phyloP scores from a whole-genome alignment of 768 basidiomycete species.

The Imleria badia region DNA sequence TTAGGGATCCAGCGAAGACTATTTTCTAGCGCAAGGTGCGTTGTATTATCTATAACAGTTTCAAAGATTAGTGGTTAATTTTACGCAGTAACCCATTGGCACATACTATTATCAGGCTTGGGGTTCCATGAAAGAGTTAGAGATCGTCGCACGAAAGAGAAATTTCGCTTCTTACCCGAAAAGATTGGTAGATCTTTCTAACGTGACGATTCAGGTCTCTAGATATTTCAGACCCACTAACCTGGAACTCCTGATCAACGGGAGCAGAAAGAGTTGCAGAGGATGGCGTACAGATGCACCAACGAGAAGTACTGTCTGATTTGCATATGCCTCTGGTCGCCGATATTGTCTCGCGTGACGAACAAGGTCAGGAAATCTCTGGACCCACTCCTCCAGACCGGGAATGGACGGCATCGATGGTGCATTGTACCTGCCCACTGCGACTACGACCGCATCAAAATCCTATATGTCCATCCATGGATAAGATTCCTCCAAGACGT shows the following conservation, averaged over 20 bases:
- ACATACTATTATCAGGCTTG: conserved; percentile 3
- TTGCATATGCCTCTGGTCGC: conserved; percentile 34
- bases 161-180: conserved; percentile 1
- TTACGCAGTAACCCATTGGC: too few species aligned
- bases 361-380: conserved; percentile 34
- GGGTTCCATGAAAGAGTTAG: background rate
- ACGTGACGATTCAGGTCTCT: conserved; percentile 8
- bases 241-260: background rate
- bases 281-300: conserved; percentile 25
- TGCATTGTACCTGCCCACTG: conserved; percentile 11
- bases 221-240: conserved; percentile 5
- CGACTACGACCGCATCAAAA: conserved; percentile 16
- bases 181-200: conserved; percentile 6
- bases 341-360: conserved; percentile 45
- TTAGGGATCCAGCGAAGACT: background rate
- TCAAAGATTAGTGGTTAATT: background rate
- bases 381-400: conserved; percentile 10
- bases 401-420: conserved; percentile 16
- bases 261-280: background rate
- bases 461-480: background rate
- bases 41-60: background rate
- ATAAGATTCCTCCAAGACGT: background rate
- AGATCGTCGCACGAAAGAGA: too few species aligned
- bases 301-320: conserved; percentile 42
- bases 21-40: background rate